These are phyloP conservation scores for barley (Hordeum vulgare) DNA, from an alignment of 176 grass and related monocot genomes.

Conservation along the genomic window MorexV3_pseudomolecules_assembly NC_058518.1:83091897-83092396, in stretches of 20 bases:
- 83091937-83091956: background rate
- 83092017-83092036: background rate
- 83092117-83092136: background rate
- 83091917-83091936: accelerated
- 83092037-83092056: background rate
- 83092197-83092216: accelerated
- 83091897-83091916: background rate
- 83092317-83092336: background rate
- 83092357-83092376: background rate
- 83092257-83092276: background rate
- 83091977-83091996: background rate
- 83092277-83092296: accelerated
- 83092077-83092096: background rate
- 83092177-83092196: background rate
- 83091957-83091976: background rate
- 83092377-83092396: background rate
- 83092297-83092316: background rate
- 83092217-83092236: background rate
- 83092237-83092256: background rate
- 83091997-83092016: accelerated
- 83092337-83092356: background rate
- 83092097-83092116: background rate
- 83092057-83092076: accelerated
- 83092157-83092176: background rate
- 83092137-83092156: accelerated